Base-by-base conservation (phyloP, 164 flowering plant genomes). In the Umbellularia californica region DNA sequence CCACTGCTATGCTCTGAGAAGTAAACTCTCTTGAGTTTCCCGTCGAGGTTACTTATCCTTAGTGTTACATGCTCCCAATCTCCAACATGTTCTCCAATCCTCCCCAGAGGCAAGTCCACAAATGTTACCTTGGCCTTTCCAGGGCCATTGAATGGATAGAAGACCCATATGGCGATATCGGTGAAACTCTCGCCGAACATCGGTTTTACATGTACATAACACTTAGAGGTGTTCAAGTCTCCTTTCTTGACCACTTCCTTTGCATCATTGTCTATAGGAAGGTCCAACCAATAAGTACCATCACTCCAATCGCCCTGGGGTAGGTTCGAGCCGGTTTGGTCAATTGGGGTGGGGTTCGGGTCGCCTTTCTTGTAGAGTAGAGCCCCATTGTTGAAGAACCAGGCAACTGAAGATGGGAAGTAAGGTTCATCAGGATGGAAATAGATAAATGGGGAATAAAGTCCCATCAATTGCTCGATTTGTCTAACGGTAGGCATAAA, bases 361-460 rank as follows among this genome's bases (percentile, higher is more conserved):
- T 87, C 79, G 1, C 89, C 92, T 50, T 82, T 72, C 47, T 81
- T 79, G 65, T 84, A 87, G 3, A 94, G 77, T 27, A 85, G 63
- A 12, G 93, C 95, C 9, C 97, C 97, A 79, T 88, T 91, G 58
- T 22, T 35, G 77, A 95, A 95, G 79, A 77, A 90, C 98, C 97
- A 95, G 23, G 19, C 70, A 1, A 92, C 94, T 0, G 97, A 88
- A 1, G 97, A 89, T 4, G 95, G 94, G 17, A 90, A 84, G 82
- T 82, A 91, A 3, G 70, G 27, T 70, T 95, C 98, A 28, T 89
- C 83, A 22, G 97, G 95, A 79, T 95, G 98, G 47, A 88, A 81
- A 83, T 89, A 91, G 13, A 95, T 67, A 70, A 71, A 75, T 2
- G 97, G 98, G 63, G 94, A 79, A 77, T 90, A 95, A 7, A 84